Evolutionary conservation across 2,329 filamentous ascomycete species (phyloP).

Genomic region (Colletotrichum eleusines): DNA sequence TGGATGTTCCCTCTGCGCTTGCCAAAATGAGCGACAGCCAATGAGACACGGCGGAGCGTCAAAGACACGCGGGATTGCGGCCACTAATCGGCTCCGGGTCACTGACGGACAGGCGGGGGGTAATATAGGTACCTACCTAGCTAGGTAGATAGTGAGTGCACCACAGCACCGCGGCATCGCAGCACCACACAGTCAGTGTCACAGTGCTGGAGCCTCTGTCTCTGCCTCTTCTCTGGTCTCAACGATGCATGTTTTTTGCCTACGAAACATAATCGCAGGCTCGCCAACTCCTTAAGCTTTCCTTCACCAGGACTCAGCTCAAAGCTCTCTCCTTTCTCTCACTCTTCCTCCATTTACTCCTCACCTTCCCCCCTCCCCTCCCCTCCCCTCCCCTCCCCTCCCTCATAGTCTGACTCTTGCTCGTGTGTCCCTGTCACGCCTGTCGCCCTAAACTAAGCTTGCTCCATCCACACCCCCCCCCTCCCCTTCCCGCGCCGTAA

Average conservation of each 20-base stretch:
- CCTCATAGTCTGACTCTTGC: conserved; percentile 13
- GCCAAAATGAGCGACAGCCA: conserved; percentile 6
- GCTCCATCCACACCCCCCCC: conserved; percentile 1
- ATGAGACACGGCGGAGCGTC: neutral
- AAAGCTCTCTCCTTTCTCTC: conserved; percentile 15
- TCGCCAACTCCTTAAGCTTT: conserved; percentile 30
- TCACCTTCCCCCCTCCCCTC: neutral
- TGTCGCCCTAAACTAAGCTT: neutral
- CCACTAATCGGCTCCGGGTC: conserved; percentile 34
- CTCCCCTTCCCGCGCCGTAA: conserved; percentile 14
- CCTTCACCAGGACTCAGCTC: conserved; percentile 27
- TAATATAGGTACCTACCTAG: too few species aligned
- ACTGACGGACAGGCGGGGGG: conserved; percentile 37
- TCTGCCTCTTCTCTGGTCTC: conserved; percentile 9
- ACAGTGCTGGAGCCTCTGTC: conserved; percentile 22
- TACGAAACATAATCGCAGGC: conserved; percentile 34
- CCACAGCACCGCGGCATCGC: too few species aligned
- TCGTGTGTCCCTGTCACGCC: neutral
- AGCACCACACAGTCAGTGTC: conserved; percentile 23
- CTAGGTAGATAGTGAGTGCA: too few species aligned
- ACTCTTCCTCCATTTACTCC: neutral
- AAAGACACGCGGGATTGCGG: conserved; percentile 26
- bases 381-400: neutral
- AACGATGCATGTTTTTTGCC: conserved; percentile 33
- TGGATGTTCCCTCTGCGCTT: neutral